phyloP scores from a whole-genome alignment of 1,139 yeast genomes.

The Scheffersomyces parashehatae region DNA sequence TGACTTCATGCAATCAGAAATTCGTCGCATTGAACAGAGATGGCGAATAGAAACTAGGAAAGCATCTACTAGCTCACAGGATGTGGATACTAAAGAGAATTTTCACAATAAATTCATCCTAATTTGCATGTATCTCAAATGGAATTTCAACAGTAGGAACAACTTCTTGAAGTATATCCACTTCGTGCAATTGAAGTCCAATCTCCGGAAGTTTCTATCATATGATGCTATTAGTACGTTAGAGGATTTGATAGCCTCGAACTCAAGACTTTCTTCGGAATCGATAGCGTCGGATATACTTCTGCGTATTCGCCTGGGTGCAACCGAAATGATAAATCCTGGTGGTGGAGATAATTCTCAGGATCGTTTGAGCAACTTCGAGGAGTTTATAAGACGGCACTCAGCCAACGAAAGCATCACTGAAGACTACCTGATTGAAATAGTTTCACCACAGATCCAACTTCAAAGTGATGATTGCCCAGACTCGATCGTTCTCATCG shows the following conservation, averaged over 20 bases:
- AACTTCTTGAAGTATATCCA: conserved; percentile 39
- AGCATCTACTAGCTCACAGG: not conserved
- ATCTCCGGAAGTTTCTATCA: conserved; percentile 32
- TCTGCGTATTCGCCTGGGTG: not conserved
- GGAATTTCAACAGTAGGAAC: conserved; percentile 44
- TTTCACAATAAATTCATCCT: conserved; percentile 45
- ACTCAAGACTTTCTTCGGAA: not conserved
- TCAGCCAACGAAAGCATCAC: conserved; percentile 45
- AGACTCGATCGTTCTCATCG: conserved; percentile 52
- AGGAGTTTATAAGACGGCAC: conserved; percentile 49
- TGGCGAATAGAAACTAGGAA: conserved; percentile 7
- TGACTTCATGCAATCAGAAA: conserved; percentile 23
- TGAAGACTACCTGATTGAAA: conserved; percentile 67
- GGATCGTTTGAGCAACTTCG: conserved; percentile 41
- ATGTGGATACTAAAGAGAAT: conserved; percentile 16
- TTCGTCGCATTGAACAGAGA: conserved; percentile 11
- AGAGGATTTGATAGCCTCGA: conserved; percentile 30
- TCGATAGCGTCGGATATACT: conserved; percentile 38
- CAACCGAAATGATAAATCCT: conserved; percentile 3
- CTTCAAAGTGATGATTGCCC: conserved; percentile 66
- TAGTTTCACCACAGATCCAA: conserved; percentile 86
- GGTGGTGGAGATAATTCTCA: conserved; percentile 12
- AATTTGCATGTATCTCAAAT: conserved; percentile 43
- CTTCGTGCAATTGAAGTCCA: conserved; percentile 34
- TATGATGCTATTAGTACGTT: conserved; percentile 41